phyloP scores from a whole-genome alignment of 2,329 filamentous ascomycete species.

The Pseudocercospora macadamiae region DNA sequence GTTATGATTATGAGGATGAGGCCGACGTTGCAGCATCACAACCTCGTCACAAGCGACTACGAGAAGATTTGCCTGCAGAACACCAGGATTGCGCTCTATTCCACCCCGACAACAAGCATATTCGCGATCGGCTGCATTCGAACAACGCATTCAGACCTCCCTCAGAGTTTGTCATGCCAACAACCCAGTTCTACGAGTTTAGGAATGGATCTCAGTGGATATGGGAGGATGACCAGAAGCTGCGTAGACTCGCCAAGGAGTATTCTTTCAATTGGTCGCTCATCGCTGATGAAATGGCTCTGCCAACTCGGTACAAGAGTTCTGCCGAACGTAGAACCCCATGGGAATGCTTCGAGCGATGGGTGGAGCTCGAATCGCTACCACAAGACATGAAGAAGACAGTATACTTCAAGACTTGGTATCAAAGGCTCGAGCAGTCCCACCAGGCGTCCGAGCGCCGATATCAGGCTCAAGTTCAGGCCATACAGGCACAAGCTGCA shows the following conservation, averaged over 20 bases:
- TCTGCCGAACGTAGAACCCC: conserved; percentile 87
- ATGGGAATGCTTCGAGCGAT: conserved; percentile 98
- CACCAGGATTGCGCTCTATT: conserved; percentile 83
- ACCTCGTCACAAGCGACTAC: conserved; percentile 42
- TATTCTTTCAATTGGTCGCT: conserved; percentile 98
- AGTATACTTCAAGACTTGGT: conserved; percentile 84
- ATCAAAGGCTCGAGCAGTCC: conserved; percentile 64
- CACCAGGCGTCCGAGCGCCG: conserved; percentile 62
- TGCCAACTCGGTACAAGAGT: conserved; percentile 76
- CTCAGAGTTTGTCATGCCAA: conserved; percentile 87
- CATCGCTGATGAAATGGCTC: conserved; percentile 77
- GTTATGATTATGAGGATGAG: conserved; percentile 78
- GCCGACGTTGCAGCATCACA: conserved; percentile 48
- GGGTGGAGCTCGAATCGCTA: conserved; percentile 88
- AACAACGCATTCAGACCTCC: conserved; percentile 92
- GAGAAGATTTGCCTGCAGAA: conserved; percentile 59
- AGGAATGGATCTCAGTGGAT: conserved; percentile 91
- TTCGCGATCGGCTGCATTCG: conserved; percentile 86
- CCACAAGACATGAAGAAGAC: conserved; percentile 94
- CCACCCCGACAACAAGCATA: conserved; percentile 82
- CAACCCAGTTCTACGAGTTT: conserved; percentile 86
- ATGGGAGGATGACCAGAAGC: conserved; percentile 83
- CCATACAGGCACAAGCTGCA: conserved; percentile 54
- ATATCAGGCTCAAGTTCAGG: conserved; percentile 59
- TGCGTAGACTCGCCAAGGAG: conserved; percentile 81